Evolutionary conservation across 306 rosid species (phyloP), one percentile per base, ranked within the genome.

Genomic region (Lathyrus oleraceus): DNA sequence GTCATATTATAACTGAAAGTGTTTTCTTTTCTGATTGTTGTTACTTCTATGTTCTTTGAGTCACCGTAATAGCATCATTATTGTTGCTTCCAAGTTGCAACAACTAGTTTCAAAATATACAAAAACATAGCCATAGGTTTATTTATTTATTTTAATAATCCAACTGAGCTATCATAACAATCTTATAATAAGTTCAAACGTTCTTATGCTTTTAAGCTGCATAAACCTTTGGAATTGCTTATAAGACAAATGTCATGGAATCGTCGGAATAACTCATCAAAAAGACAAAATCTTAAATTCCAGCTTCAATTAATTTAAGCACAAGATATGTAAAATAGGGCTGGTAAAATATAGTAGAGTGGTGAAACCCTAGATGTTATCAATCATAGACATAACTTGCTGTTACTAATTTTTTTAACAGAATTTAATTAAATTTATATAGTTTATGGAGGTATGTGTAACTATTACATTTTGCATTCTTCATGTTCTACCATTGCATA

Each of bases 181-280:
- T 21, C 32, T 21, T 21, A 23, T 6, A 14, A 53, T 56, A 43
- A n/a, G 32, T 21, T 28, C 52, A 32, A 66, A 20, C 43, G 58
- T 10, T 53, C 5, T 30, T 75, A 57, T 14, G 43, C 66, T 38
- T 65, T 49, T 65, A 43, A 56, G 10, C 3, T 30, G 8, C 69
- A 75, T 75, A 59, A 59, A 74, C 69, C 70, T 67, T 76, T 60
- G 74, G 56, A 59, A 48, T 39, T 47, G 56, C 67, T 36, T 48
- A 35, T 35, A 23, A 67, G 74, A 47, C 69, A 67, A 57, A 47
- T 47, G 36, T 1, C 23, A 48, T 59, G 63, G 32, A 5, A 47
- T 36, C 12, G 42, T 16, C 17, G 57, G 47, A 76, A 68, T 35
- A 52, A 9, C 38, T 13, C 20, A 1, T 52, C 51, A 36, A 68